These are phyloP conservation scores for Pichia gijzeniarum DNA, from an alignment of 805 yeast genomes.

Conservation along the genomic window DNA sequence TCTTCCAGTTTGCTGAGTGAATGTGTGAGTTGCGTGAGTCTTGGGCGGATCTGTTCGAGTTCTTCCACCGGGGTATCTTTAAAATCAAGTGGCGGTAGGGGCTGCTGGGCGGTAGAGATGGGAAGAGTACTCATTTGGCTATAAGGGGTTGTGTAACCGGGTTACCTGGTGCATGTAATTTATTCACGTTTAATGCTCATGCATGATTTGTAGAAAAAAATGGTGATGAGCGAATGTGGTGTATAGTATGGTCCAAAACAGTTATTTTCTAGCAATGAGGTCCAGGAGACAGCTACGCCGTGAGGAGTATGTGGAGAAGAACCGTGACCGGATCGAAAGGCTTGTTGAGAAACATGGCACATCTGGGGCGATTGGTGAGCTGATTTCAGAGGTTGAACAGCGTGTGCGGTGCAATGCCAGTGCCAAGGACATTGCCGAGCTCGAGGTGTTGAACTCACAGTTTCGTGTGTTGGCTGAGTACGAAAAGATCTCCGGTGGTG, in stretches of 20 bases:
- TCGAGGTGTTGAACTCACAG: conserved; percentile 16
- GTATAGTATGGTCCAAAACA: too few species aligned
- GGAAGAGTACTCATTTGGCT: too few species aligned
- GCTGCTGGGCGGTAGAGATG: too few species aligned
- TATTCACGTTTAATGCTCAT: too few species aligned
- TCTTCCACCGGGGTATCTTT: conserved; percentile 52
- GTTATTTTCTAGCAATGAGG: too few species aligned
- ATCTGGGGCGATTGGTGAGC: neutral
- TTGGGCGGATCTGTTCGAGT: conserved; percentile 54
- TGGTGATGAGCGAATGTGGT: neutral
- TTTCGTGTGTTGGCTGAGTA: conserved; percentile 16
- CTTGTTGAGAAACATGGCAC: neutral
- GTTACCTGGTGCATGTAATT: too few species aligned
- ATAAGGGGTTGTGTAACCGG: too few species aligned
- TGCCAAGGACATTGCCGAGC: conserved; percentile 14
- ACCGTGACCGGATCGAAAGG: neutral
- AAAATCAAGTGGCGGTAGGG: conserved; percentile 9
- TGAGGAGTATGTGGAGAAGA: neutral
- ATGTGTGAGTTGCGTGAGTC: conserved; percentile 56
- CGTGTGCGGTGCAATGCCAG: conserved; percentile 2
- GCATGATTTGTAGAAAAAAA: neutral
- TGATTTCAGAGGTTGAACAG: neutral
- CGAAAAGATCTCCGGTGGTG: conserved; percentile 7
- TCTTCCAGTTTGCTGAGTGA: conserved; percentile 52
- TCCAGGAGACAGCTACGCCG: conserved; percentile 1